Conservation (phyloP, 2,329 filamentous ascomycete species). For the Dissoconium aciculare region DNA sequence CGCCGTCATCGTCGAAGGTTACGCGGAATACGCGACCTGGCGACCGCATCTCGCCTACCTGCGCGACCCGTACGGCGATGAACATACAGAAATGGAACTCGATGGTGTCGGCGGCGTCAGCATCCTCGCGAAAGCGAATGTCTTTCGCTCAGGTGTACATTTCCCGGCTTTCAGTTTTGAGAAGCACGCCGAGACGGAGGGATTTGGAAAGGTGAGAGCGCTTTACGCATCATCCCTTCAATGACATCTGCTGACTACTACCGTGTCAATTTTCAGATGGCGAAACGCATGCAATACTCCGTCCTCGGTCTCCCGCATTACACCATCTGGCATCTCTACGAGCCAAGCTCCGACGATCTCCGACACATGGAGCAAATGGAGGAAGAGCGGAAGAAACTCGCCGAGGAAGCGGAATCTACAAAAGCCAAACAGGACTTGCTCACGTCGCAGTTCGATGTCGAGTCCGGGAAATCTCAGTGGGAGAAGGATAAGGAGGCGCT, state of each 20-base stretch:
- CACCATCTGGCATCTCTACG: conserved; percentile 98
- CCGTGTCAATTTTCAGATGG: conserved; percentile 61
- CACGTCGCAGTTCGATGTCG: conserved; percentile 63
- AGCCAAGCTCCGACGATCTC: conserved; percentile 95
- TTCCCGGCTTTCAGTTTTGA: conserved; percentile 98
- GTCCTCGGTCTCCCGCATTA: conserved; percentile 95
- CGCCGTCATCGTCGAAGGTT: conserved; percentile 95
- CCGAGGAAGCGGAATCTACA: conserved; percentile 63
- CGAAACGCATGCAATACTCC: conserved; percentile 86
- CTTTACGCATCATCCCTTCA: not conserved
- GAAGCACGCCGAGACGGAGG: conserved; percentile 96
- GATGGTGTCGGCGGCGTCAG: conserved; percentile 95
- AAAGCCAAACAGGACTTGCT: conserved; percentile 61
- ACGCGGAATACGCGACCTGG: conserved; percentile 98
- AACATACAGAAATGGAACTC: conserved; percentile 99
- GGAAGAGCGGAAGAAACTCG: conserved; percentile 61
- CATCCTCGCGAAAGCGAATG: conserved; percentile 87
- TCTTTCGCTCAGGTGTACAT: conserved; percentile 88
- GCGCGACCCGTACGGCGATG: conserved; percentile 89
- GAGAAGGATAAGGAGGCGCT: conserved; percentile 77
- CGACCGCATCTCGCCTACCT: conserved; percentile 91
- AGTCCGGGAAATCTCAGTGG: conserved; percentile 59
- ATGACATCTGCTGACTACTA: conserved; percentile 11
- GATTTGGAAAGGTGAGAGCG: conserved; percentile 75
- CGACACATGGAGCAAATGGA: conserved; percentile 99